phyloP scores from a whole-genome alignment of 192 early-diverging fungal genomes.

The Gigaspora rosea region DNA sequence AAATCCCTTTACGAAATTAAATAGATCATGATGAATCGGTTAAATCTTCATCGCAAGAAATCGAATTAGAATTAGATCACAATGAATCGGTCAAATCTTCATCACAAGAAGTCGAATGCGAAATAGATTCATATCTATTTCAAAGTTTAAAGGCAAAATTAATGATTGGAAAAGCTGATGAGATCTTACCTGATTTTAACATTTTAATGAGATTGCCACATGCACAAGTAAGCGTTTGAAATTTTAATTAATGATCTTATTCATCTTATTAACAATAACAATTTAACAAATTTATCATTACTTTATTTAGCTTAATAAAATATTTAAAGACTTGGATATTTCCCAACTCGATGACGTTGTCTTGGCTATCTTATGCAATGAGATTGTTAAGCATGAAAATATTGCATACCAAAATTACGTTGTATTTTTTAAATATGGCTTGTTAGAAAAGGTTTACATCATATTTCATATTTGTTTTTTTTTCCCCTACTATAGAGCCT shows the following conservation, averaged over 20 bases:
- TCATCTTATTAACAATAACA: neutral
- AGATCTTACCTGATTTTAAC: neutral
- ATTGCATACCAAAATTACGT: slow-evolving; percentile 24
- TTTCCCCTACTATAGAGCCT: neutral
- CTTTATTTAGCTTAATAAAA: neutral
- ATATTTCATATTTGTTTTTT: neutral
- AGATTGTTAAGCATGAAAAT: neutral
- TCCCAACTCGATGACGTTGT: neutral
- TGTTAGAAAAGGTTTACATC: slow-evolving; percentile 21
- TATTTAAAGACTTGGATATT: neutral
- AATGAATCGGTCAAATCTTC: too few species aligned
- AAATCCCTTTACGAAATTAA: too few species aligned
- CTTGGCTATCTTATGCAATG: neutral
- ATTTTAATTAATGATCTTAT: neutral
- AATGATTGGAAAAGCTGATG: neutral
- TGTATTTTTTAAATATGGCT: slow-evolving; percentile 8
- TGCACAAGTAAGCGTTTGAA: neutral
- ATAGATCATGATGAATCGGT: too few species aligned
- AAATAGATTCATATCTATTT: too few species aligned
- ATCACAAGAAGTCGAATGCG: too few species aligned
- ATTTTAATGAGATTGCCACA: neutral
- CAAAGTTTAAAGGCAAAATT: too few species aligned
- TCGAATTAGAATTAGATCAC: too few species aligned
- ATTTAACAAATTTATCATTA: neutral
- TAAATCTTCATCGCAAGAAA: too few species aligned